Percentiles rank a stretch among this genome's conserved stretches.
These are phyloP conservation scores for Iodosphaeria phyllophila DNA, from an alignment of 2,329 filamentous ascomycete species.

Conservation along the genomic window DNA sequence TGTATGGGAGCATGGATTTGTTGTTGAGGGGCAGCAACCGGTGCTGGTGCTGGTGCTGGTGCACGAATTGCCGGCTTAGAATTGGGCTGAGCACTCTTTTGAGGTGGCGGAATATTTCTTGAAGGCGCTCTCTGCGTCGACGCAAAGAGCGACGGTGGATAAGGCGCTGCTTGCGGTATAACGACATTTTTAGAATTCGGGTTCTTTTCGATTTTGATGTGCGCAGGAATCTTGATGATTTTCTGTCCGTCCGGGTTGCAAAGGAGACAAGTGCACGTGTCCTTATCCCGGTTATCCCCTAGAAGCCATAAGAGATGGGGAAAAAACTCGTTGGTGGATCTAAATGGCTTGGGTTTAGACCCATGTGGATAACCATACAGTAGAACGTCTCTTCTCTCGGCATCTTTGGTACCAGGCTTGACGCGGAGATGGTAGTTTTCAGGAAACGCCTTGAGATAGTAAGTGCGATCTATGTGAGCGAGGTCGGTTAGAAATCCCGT, in stretches of 20 bases:
- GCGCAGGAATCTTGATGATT: too few species aligned
- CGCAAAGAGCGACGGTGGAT: neutral
- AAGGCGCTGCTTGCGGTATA: neutral
- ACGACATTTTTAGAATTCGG: neutral
- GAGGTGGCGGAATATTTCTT: too few species aligned
- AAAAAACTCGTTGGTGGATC: slow-evolving; percentile 5
- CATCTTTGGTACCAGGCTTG: slow-evolving; percentile 1
- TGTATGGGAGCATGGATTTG: neutral
- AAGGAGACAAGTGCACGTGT: slow-evolving; percentile 3
- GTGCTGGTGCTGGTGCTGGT: neutral
- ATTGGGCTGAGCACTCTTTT: too few species aligned
- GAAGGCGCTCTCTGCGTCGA: too few species aligned
- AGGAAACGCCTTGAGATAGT: slow-evolving; percentile 3
- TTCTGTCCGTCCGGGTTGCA: slow-evolving; percentile 4
- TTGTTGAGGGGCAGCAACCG: neutral
- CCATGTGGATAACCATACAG: slow-evolving; percentile 6
- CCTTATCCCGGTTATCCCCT: slow-evolving; percentile 2
- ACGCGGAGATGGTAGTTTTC: slow-evolving; percentile 4
- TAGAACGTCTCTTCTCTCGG: neutral
- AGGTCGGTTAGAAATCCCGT: neutral
- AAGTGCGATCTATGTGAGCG: slow-evolving; percentile 1
- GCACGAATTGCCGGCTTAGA: neutral
- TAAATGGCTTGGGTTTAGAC: slow-evolving; percentile 3
- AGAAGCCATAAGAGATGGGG: slow-evolving; percentile 5
- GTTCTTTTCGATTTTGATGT: too few species aligned